A percentile compares a stretch with the other conserved stretches of the same genome.
phyloP scores from a whole-genome alignment of 139 green algal genomes.

The Volvox africanus region DNA sequence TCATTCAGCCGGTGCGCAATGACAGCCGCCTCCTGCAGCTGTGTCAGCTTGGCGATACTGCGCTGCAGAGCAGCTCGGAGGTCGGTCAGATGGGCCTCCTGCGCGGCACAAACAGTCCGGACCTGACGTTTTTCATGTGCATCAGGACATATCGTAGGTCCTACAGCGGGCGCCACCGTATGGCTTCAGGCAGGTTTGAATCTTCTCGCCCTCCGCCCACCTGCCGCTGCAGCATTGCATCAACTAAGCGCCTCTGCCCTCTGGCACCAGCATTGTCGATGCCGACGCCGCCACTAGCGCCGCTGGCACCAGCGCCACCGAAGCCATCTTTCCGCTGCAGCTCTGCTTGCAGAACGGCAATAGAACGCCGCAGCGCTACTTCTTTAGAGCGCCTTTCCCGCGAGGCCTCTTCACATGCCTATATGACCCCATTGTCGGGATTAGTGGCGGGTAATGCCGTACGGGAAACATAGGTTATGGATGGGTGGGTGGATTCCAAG shows the following conservation, averaged over 20 bases:
- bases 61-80: not conserved
- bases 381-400: not conserved
- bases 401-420: not conserved
- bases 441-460: no score
- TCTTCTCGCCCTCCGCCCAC: not conserved
- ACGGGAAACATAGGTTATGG: no score
- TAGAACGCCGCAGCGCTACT: not conserved
- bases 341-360: not conserved
- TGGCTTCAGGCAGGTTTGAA: not conserved
- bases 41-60: not conserved
- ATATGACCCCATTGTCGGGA: not conserved
- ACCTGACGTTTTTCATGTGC: not conserved
- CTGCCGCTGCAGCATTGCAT: not conserved
- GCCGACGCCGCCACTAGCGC: not conserved
- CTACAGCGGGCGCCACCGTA: no score
- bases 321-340: not conserved
- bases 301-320: not conserved
- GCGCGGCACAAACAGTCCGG: not conserved
- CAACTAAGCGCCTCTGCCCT: not conserved
- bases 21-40: not conserved
- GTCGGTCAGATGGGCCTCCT: not conserved
- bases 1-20: not conserved
- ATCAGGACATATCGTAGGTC: no score
- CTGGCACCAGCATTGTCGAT: not conserved
- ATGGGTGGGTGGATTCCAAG: no score